phyloP scores from a whole-genome alignment of 1,284 basidiomycete genomes.

The Pascua sp. region DNA sequence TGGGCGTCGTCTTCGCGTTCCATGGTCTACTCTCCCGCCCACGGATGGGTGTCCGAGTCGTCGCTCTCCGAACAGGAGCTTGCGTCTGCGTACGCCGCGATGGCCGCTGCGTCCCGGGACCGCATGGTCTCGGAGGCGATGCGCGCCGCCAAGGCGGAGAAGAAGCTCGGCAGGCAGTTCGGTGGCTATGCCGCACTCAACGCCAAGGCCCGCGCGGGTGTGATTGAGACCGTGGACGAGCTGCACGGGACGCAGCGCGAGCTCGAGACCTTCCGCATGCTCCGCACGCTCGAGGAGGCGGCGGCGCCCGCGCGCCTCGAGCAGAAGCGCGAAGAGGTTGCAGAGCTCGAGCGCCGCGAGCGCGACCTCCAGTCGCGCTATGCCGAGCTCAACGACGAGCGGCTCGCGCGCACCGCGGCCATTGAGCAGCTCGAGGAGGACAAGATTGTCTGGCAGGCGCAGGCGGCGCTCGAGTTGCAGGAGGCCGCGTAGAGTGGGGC shows the following conservation, averaged over 20 bases:
- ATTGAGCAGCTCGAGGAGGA: constrained; percentile 54
- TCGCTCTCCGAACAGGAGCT: constrained; percentile 60
- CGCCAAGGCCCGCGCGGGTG: constrained; percentile 63
- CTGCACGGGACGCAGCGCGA: constrained; percentile 66
- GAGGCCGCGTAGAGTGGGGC: neutral
- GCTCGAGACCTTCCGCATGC: constrained; percentile 68
- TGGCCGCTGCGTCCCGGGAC: constrained; percentile 65
- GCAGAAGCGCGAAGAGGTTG: constrained; percentile 77
- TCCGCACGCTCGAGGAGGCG: constrained; percentile 67
- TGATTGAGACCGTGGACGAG: constrained; percentile 67
- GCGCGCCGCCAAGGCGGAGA: constrained; percentile 81
- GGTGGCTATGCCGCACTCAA: constrained; percentile 87
- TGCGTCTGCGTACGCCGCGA: constrained; percentile 61
- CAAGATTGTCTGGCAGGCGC: constrained; percentile 27
- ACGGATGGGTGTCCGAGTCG: constrained; percentile 65
- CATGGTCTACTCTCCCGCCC: constrained; percentile 62
- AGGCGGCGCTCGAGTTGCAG: constrained; percentile 2
- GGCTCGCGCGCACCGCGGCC: constrained; percentile 61
- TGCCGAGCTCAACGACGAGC: constrained; percentile 72
- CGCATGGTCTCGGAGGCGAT: constrained; percentile 76
- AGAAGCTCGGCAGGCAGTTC: constrained; percentile 80
- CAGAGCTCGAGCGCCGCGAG: constrained; percentile 70
- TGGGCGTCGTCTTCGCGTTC: constrained; percentile 65
- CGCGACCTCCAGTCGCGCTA: constrained; percentile 72
- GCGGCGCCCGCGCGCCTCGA: constrained; percentile 71